Percentiles rank a stretch among this genome's conserved stretches.
Conservation (phyloP, 2,329 filamentous ascomycete species). For the Trichoderma sp. region DNA sequence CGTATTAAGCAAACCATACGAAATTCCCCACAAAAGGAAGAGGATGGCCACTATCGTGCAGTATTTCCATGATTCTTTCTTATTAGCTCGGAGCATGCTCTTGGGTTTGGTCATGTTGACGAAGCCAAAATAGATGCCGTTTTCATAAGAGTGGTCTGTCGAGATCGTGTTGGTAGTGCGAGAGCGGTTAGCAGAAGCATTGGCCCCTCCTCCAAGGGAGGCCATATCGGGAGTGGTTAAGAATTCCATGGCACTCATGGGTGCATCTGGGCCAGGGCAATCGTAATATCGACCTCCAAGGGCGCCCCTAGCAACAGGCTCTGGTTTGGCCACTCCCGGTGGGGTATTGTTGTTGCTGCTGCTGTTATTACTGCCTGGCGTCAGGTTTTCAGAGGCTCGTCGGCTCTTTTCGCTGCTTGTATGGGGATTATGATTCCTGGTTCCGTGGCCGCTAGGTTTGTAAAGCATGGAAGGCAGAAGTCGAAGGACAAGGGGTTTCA, state of each 20-base stretch:
- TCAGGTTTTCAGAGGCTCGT: slow-evolving; percentile 39
- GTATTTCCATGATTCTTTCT: slow-evolving; percentile 69
- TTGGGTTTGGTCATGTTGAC: slow-evolving; percentile 72
- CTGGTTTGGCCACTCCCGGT: slow-evolving; percentile 33
- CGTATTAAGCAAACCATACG: slow-evolving; percentile 82
- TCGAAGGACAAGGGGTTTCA: slow-evolving; percentile 80
- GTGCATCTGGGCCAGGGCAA: not conserved
- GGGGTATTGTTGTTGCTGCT: slow-evolving; percentile 1
- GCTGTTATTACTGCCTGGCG: slow-evolving; percentile 31
- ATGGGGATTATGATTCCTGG: slow-evolving; percentile 34
- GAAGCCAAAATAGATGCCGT: slow-evolving; percentile 72
- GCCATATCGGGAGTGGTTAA: slow-evolving; percentile 49
- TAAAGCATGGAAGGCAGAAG: slow-evolving; percentile 61
- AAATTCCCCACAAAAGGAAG: slow-evolving; percentile 89
- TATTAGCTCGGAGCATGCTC: slow-evolving; percentile 68
- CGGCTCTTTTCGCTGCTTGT: slow-evolving; percentile 36
- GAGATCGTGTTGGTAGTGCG: slow-evolving; percentile 42
- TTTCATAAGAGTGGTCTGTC: slow-evolving; percentile 45
- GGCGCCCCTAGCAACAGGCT: slow-evolving; percentile 32
- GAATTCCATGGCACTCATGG: slow-evolving; percentile 48
- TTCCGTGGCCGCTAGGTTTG: slow-evolving; percentile 52
- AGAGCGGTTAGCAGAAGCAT: slow-evolving; percentile 29
- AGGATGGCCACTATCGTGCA: slow-evolving; percentile 76
- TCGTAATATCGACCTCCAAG: slow-evolving; percentile 1
- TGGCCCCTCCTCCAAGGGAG: not conserved